These are phyloP conservation scores for Cryphonectria radicalis DNA, from an alignment of 2,329 filamentous ascomycete species.

Conservation along the genomic window DNA sequence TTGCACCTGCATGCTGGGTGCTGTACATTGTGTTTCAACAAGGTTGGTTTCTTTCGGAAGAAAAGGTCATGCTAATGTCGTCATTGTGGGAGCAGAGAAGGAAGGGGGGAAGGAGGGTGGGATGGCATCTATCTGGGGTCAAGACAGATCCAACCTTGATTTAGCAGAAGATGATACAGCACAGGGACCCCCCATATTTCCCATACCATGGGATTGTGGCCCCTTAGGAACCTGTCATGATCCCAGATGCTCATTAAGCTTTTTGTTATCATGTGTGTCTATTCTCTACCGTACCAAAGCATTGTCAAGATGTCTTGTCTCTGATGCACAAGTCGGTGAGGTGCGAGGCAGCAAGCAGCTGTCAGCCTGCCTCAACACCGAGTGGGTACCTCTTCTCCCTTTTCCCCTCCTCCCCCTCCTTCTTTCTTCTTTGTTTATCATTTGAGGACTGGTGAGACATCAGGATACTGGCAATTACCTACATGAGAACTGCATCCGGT, in stretches of 20 bases:
- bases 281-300: neutral
- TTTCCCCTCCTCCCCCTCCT: too few species aligned
- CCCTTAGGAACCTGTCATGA: neutral
- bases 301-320: neutral
- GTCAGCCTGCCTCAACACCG: neutral
- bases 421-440: neutral
- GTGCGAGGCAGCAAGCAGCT: neutral
- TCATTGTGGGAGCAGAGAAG: neutral
- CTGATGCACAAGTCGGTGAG: neutral
- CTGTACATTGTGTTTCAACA: slow-evolving; percentile 1
- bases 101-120: neutral
- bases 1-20: neutral
- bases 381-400: too few species aligned
- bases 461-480: neutral
- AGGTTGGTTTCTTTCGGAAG: slow-evolving; percentile 7
- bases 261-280: neutral
- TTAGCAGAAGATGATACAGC: neutral
- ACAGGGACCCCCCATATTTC: neutral
- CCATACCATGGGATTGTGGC: neutral
- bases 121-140: slow-evolving; percentile 4
- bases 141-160: neutral
- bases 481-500: neutral
- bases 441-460: neutral
- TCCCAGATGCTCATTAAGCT: neutral
- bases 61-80: slow-evolving; percentile 11